These are phyloP conservation scores for Cicer pinnatifidum DNA, from an alignment of 306 rosid genomes.

Conservation along the genomic window DNA sequence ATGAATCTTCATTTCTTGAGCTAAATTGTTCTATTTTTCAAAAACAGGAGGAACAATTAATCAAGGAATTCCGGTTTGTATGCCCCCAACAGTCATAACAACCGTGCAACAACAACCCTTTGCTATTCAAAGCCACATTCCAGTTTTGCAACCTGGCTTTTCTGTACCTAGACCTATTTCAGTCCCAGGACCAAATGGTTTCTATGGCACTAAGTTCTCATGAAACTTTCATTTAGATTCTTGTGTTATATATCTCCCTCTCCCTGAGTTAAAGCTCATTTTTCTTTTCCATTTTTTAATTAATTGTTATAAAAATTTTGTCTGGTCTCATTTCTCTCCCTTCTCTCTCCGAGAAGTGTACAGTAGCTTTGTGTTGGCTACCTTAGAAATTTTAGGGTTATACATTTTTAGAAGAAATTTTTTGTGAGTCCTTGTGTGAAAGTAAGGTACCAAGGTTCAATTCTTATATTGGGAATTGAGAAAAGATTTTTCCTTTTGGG, in stretches of 20 bases:
- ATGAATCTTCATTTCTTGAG: conserved; percentile 6
- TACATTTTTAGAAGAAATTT: conserved; percentile 35
- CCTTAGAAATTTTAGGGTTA: conserved; percentile 35
- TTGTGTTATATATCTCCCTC: conserved; percentile 28
- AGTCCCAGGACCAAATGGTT: conserved; percentile 63
- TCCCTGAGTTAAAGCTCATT: conserved; percentile 15
- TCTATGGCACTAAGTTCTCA: conserved; percentile 53
- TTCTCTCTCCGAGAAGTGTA: conserved; percentile 44
- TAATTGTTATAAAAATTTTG: conserved; percentile 45
- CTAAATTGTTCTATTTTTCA: conserved; percentile 29
- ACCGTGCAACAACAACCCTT: conserved; percentile 67
- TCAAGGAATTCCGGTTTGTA: conserved; percentile 66
- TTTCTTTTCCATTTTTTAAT: neutral
- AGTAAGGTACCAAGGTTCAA: conserved; percentile 41
- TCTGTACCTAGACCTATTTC: conserved; percentile 57
- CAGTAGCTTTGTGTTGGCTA: conserved; percentile 35
- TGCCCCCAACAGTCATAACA: conserved; percentile 61
- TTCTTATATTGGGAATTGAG: conserved; percentile 20
- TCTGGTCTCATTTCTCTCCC: conserved; percentile 27
- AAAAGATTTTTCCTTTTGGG: conserved; percentile 33
- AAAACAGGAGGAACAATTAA: conserved; percentile 62
- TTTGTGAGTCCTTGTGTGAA: conserved; percentile 28
- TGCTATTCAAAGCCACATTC: conserved; percentile 64
- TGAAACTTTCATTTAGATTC: conserved; percentile 40
- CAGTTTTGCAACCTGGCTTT: conserved; percentile 63